Evolutionary conservation across 2,329 filamentous ascomycete genomes (phyloP).

Genomic region (Venturia asperata): DNA sequence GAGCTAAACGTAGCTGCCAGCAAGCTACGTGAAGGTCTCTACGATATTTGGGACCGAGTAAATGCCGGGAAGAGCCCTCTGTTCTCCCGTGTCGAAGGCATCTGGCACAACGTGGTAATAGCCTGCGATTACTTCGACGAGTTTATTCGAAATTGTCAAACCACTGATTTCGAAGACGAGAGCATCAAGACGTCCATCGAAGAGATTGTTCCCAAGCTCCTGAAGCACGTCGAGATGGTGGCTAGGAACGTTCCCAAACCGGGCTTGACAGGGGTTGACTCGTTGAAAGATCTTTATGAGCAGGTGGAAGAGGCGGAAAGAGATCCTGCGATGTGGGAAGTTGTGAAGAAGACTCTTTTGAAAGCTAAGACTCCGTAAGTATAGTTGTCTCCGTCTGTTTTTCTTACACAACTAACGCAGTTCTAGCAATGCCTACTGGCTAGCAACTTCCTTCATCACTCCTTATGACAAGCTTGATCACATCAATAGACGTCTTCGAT

Average conservation of each 20-base stretch:
- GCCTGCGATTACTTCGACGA: background rate
- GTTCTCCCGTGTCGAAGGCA: background rate
- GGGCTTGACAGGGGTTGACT: background rate
- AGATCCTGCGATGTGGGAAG: background rate
- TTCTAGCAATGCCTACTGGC: background rate
- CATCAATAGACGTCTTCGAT: background rate
- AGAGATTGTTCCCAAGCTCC: background rate
- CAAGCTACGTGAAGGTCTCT: background rate
- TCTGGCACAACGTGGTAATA: background rate
- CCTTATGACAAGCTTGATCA: background rate
- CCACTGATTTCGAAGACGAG: background rate
- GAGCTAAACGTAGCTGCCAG: background rate
- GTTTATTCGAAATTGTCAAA: background rate
- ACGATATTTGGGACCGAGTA: background rate
- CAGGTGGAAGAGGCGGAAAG: background rate
- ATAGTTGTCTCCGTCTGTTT: background rate
- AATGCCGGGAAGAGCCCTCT: background rate
- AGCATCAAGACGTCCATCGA: background rate
- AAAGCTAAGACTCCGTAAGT: background rate
- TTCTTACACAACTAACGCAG: background rate
- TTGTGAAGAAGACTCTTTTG: background rate
- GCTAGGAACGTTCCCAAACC: background rate
- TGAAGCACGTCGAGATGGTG: slow-evolving; percentile 4
- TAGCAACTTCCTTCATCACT: background rate
- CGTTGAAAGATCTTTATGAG: background rate